Evolutionary conservation across 371 early-diverging fungal genomes (phyloP), one percentile per base, ranked within the genome.

Genomic region (Saksenaea oblongispora): DNA sequence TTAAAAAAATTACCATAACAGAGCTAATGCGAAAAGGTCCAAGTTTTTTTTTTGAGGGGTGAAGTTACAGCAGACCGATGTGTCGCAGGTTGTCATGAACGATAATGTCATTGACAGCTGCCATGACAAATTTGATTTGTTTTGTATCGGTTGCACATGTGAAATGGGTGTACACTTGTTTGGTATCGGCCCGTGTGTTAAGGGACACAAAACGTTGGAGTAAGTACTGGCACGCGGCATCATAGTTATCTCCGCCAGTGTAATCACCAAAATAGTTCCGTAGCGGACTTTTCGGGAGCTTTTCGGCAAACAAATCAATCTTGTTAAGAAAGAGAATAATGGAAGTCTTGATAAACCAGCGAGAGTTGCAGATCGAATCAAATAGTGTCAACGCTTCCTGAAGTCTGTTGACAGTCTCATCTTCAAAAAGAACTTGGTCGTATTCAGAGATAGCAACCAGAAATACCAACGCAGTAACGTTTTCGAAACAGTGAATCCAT

Each of bases 401-500:
- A 24, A 67, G 47, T 41, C 70, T 65, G 31, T 73, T 67, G 51
- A 69, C 67, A 14, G 62, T 62, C 22, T 57, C 62, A 35, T 67
- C 74, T 54, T 69, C 70, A 34, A 59, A 42, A 5, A 69, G 56
- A 26, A 63, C 61, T 39, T 69, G 74, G 41, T 69, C 70, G 17
- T 70, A 73, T 47, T 66, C 66, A 3, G 67, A 70, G 36, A 73
- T 66, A 15, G 74, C 70, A 15, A 93, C 96, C 63, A 94, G 69
- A 77, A 95, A 97, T 26, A 97, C 82, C 54, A 97, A 89, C 3
- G 95, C 91, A 0, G 95, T 97, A 18, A 95, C 95, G 64, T 92
- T 92, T 70, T 95, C 96, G 64, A 95, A 90, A 69, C 93, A 95
- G 64, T 94, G 95, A 42, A 92, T 90, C 95, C 96, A 95, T 74